These are phyloP conservation scores for Monosiga brevicollis DNA, from an alignment of 78 protist genomes.

Conservation along the genomic window DNA sequence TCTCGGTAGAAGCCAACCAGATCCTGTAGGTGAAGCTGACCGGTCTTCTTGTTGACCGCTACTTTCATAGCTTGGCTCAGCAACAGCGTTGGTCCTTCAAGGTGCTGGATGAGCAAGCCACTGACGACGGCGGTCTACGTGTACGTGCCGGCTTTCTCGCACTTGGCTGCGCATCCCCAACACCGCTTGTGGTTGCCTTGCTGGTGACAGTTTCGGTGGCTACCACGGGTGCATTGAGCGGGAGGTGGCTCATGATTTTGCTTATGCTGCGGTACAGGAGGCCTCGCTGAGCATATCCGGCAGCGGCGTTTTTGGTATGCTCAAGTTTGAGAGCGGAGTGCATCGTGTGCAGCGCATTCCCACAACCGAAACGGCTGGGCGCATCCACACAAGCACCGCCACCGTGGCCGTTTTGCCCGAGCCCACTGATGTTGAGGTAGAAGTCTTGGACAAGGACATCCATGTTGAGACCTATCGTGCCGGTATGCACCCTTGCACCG, in stretches of 20 bases:
- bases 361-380: constrained; percentile 65
- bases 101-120: neutral
- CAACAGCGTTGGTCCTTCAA: neutral
- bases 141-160: neutral
- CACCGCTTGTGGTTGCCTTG: neutral
- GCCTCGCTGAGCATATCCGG: constrained; percentile 44
- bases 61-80: constrained; percentile 23
- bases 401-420: constrained; percentile 78
- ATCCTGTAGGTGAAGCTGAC: no score
- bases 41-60: no score
- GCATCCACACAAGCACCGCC: constrained; percentile 78
- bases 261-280: constrained; percentile 22
- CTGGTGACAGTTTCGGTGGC: neutral
- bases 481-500: no score
- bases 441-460: constrained; percentile 45
- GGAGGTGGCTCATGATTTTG: neutral
- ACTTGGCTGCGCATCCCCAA: neutral
- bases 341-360: constrained; percentile 91
- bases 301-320: constrained; percentile 44
- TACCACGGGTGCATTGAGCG: neutral
- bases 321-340: constrained; percentile 70
- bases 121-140: neutral
- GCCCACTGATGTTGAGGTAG: constrained; percentile 25
- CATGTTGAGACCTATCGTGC: constrained; percentile 35
- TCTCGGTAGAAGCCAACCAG: no score